A percentile compares a stretch with the other conserved stretches of the same genome.
phyloP scores from a whole-genome alignment of 1,284 basidiomycete species.

The Rhizopogon hawkerae region DNA sequence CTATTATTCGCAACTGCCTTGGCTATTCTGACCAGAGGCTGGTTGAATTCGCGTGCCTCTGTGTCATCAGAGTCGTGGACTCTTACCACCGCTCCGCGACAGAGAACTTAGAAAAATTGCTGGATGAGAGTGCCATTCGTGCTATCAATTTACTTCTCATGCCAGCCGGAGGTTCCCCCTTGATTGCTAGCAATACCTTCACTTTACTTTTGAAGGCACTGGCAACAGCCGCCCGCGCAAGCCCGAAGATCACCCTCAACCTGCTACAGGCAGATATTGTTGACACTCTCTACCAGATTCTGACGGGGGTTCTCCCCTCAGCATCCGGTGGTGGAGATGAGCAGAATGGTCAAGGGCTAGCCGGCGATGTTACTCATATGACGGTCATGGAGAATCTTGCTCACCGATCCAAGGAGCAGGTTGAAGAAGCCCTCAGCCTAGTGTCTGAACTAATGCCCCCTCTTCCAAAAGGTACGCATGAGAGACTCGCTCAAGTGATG shows the following conservation, averaged over 20 bases:
- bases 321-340: slow-evolving; percentile 46
- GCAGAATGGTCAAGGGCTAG: slow-evolving; percentile 67
- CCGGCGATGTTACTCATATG: slow-evolving; percentile 87
- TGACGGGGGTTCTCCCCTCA: slow-evolving; percentile 84
- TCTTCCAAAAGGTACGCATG: slow-evolving; percentile 67
- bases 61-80: slow-evolving; percentile 87
- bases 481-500: not conserved
- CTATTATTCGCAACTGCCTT: slow-evolving; percentile 85
- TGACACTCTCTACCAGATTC: slow-evolving; percentile 84
- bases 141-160: slow-evolving; percentile 80
- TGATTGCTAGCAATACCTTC: slow-evolving; percentile 80
- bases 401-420: slow-evolving; percentile 92
- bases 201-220: slow-evolving; percentile 82
- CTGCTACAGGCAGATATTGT: slow-evolving; percentile 87
- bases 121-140: slow-evolving; percentile 75
- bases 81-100: slow-evolving; percentile 78
- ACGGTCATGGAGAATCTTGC: slow-evolving; percentile 96
- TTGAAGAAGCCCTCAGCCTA: slow-evolving; percentile 85
- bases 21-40: slow-evolving; percentile 87
- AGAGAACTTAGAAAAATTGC: slow-evolving; percentile 77
- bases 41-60: slow-evolving; percentile 89
- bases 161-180: slow-evolving; percentile 78
- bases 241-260: slow-evolving; percentile 76
- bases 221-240: slow-evolving; percentile 77
- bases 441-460: slow-evolving; percentile 88